phyloP scores from a whole-genome alignment of 345 rosid species.

The Hypericum androsaemum region DNA sequence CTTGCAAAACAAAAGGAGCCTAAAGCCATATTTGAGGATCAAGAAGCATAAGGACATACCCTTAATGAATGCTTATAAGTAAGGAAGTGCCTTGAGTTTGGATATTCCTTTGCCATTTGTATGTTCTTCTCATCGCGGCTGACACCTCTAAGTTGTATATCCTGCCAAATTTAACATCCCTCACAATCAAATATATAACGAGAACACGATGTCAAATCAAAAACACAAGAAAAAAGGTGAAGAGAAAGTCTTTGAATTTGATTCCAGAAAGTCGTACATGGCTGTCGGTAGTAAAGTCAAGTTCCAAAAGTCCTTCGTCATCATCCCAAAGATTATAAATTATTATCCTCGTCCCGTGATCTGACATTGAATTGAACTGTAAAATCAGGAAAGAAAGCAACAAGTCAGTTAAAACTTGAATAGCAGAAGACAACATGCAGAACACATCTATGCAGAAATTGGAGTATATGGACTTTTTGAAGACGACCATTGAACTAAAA shows the following conservation, averaged over 20 bases:
- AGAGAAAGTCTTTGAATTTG: not conserved
- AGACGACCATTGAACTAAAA: no score
- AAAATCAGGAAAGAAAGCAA: not conserved
- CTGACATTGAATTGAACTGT: slow-evolving; percentile 38
- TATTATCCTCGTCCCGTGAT: slow-evolving; percentile 55
- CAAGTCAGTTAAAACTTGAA: no score
- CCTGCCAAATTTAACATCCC: slow-evolving; percentile 30
- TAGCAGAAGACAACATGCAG: no score
- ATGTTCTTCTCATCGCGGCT: slow-evolving; percentile 54
- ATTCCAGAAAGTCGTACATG: slow-evolving; percentile 28
- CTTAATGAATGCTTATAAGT: slow-evolving; percentile 65
- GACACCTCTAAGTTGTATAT: slow-evolving; percentile 68
- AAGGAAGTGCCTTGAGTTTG: slow-evolving; percentile 48
- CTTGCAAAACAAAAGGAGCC: no score
- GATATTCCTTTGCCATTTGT: slow-evolving; percentile 46
- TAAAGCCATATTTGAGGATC: not conserved
- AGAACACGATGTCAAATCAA: not conserved
- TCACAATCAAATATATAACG: not conserved
- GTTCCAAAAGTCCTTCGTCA: slow-evolving; percentile 52
- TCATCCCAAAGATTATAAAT: slow-evolving; percentile 80
- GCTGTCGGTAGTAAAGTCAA: slow-evolving; percentile 54
- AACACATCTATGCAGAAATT: no score
- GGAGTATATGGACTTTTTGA: no score
- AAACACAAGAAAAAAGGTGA: not conserved
- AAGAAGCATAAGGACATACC: slow-evolving; percentile 23